phyloP scores from a whole-genome alignment of 176 grass and related monocot species.

The Cymbopogon citratus region DNA sequence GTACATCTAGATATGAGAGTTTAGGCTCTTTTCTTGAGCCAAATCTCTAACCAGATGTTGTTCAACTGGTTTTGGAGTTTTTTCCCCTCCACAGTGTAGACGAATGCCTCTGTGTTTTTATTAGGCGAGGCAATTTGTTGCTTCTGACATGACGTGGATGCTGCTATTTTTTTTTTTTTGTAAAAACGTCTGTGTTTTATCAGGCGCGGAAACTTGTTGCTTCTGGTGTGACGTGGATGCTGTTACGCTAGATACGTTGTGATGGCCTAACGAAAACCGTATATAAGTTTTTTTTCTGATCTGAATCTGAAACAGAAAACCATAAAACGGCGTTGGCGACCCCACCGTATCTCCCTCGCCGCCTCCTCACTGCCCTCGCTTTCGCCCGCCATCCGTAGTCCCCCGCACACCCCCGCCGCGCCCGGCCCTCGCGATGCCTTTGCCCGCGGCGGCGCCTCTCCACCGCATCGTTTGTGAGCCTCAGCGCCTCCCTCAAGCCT shows the following conservation, averaged over 20 bases:
- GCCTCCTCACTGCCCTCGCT: slow-evolving; percentile 36
- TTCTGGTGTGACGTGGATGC: too few relatives aligned
- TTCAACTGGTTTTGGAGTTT: background rate
- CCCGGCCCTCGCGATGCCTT: slow-evolving; percentile 32
- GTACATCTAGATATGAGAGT: background rate
- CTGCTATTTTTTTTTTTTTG: too few relatives aligned
- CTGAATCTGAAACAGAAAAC: background rate
- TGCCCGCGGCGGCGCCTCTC: slow-evolving; percentile 25
- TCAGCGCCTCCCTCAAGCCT: background rate
- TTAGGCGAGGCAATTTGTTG: too few relatives aligned
- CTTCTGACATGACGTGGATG: too few relatives aligned
- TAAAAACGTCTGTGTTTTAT: too few relatives aligned
- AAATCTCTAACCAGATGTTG: background rate
- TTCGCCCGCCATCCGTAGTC: slow-evolving; percentile 32
- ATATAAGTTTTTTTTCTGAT: too few relatives aligned
- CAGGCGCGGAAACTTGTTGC: too few relatives aligned
- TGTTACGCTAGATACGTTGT: too few relatives aligned
- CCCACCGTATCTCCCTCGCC: slow-evolving; percentile 25
- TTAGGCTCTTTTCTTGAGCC: background rate
- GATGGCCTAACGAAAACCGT: too few relatives aligned
- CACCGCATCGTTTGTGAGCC: background rate
- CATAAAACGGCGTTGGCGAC: background rate
- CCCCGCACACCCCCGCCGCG: background rate
- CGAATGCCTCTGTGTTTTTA: too few relatives aligned
- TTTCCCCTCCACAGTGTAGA: too few relatives aligned